Percentiles rank a stretch among this genome's conserved stretches.
Evolutionary conservation across 768 basidiomycete genomes (phyloP).

Genomic region (Mycena metata): DNA sequence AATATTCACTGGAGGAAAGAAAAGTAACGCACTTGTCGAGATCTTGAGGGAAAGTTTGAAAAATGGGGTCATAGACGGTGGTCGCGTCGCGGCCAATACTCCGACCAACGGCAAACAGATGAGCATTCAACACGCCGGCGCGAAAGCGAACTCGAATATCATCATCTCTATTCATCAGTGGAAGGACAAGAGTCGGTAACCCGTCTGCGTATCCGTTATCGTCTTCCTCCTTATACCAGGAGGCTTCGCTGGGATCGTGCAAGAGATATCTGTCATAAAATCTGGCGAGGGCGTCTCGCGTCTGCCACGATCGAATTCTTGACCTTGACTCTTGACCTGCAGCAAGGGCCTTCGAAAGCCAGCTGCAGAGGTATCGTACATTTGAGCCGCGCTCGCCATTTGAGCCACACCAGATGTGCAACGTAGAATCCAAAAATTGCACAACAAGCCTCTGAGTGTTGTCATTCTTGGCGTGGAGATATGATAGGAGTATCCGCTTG

Average conservation of each 20-base stretch:
- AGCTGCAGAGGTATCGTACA: slow-evolving; percentile 64
- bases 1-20: slow-evolving; percentile 11
- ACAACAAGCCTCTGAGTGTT: slow-evolving; percentile 66
- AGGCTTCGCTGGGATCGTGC: slow-evolving; percentile 65
- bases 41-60: slow-evolving; percentile 57
- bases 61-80: slow-evolving; percentile 63
- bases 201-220: slow-evolving; percentile 44
- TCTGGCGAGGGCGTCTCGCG: slow-evolving; percentile 72
- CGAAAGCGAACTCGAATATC: slow-evolving; percentile 92
- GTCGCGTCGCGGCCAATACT: slow-evolving; percentile 47
- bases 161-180: slow-evolving; percentile 69
- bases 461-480: slow-evolving; percentile 69
- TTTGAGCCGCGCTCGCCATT: slow-evolving; percentile 56
- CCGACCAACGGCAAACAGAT: slow-evolving; percentile 67
- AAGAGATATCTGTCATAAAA: slow-evolving; percentile 78
- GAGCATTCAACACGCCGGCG: slow-evolving; percentile 70
- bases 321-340: slow-evolving; percentile 40
- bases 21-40: slow-evolving; percentile 62
- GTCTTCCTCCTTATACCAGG: slow-evolving; percentile 60
- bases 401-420: slow-evolving; percentile 66
- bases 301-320: slow-evolving; percentile 71
- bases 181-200: slow-evolving; percentile 63
- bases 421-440: slow-evolving; percentile 75
- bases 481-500: slow-evolving; percentile 59
- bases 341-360: slow-evolving; percentile 62